These are phyloP conservation scores for Cnidoscolus chayamansa DNA, from an alignment of 441 rosid species.

Conservation along the genomic window DNA sequence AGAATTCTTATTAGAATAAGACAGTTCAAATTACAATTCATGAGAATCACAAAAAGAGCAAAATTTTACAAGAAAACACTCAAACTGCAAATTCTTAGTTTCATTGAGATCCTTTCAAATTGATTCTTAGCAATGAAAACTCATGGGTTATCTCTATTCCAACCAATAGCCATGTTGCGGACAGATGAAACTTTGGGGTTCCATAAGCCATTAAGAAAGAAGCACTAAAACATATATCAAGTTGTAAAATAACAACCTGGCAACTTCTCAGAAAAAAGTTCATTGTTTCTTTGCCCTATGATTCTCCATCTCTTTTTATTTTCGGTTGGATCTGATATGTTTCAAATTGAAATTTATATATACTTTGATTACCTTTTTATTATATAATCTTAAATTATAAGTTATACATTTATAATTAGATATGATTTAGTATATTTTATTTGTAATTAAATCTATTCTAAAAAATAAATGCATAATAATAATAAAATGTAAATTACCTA, in stretches of 20 bases:
- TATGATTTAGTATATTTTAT: no score
- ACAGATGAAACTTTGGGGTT: background rate
- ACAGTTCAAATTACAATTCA: background rate
- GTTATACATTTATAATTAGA: no score
- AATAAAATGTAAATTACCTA: no score
- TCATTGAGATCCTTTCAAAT: background rate
- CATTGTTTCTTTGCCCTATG: no score
- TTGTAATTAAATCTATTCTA: no score
- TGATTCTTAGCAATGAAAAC: background rate
- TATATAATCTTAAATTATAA: no score
- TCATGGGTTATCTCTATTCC: background rate
- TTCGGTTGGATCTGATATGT: no score
- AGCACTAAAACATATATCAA: background rate
- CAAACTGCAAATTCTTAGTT: background rate
- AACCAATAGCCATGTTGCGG: background rate
- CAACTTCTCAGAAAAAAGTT: no score
- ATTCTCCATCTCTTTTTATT: no score
- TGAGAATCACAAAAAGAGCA: background rate
- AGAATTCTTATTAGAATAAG: background rate
- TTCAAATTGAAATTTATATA: no score
- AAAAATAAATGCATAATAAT: no score
- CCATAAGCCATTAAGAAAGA: background rate
- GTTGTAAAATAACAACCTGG: background rate
- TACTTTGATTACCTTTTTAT: no score
- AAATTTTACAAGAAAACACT: background rate